Base-by-base conservation (phyloP, 1,284 basidiomycete species). In the Sanguinoderma infundibulare region DNA sequence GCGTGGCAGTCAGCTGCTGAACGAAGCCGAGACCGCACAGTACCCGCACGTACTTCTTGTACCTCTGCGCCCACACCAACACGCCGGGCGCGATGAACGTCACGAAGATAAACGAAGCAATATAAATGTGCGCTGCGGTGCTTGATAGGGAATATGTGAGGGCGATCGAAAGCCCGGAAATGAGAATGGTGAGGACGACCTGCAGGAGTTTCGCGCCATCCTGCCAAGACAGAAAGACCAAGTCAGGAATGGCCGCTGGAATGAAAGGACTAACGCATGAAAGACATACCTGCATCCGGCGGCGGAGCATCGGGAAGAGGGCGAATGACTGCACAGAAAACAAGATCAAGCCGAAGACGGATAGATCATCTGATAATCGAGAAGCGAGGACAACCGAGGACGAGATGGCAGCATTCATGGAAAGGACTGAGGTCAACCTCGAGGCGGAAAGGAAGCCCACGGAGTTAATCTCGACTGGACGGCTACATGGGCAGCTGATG, bases 321-420 rank as follows among this genome's bases (percentile, higher is more conserved):
- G 92, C 91, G 76, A 98, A 97, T 24, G 90, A 78, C 68, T 93
- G 86, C 51, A 96, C 87, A 38, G 96, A 89, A 73, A 96, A 92
- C 53, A 98, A 80, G 69, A 96, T 86, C 51, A 99, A 83, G 26
- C 94, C 90, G 74, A 98, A 99, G 20, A 98, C 96, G 42, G 94
- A 88, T 39, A 90, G 76, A 72, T 96, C 93, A 63, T 91, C 88
- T 26, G 86, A 79, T 35, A 99, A 81, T 59, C 98, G 89, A 28
- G 96, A 98, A 30, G 96, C 96, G 57, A 99, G 83, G 36, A 99
- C 96, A 46, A 98, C 94, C 15, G 93, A 95, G 5, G 95, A 94
- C 36, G 93, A 96, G 59, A 98, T 90, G 34, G 95, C 95, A 24
- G 96, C 96, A 67, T 98, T 98, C 80, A 97, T 91, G 34, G 95